Percentiles rank a stretch among this genome's conserved stretches.
These are phyloP conservation scores for Lophiostoma macrostomum DNA, from an alignment of 495 filamentous ascomycete genomes.

Conservation along the genomic window DNA sequence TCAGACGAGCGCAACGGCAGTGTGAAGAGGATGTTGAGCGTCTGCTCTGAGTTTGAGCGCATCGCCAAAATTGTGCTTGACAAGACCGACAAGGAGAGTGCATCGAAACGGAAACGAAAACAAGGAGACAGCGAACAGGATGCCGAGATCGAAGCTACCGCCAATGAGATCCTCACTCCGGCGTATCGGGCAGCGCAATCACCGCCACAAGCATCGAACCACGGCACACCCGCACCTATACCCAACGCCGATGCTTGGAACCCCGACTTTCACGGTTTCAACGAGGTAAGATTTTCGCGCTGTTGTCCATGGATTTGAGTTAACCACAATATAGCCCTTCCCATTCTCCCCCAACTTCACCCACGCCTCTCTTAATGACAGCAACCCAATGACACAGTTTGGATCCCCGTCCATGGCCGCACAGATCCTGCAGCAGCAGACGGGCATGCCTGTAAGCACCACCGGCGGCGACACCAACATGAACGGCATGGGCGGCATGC, in stretches of 20 bases:
- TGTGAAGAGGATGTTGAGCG: constrained; percentile 85
- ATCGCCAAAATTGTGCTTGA: constrained; percentile 92
- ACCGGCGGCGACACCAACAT: constrained; percentile 4
- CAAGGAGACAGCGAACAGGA: constrained; percentile 49
- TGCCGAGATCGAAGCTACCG: constrained; percentile 32
- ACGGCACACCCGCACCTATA: constrained; percentile 7
- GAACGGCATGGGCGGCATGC: constrained; percentile 21
- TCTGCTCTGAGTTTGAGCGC: constrained; percentile 92
- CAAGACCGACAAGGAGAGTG: constrained; percentile 77
- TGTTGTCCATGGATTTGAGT: not conserved
- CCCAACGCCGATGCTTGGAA: constrained; percentile 10
- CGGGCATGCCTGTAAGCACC: constrained; percentile 6
- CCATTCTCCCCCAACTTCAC: constrained; percentile 36
- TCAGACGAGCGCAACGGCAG: constrained; percentile 74
- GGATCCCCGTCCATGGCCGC: constrained; percentile 22
- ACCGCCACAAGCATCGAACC: constrained; percentile 4
- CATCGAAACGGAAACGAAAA: constrained; percentile 79
- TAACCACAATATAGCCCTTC: constrained; percentile 26
- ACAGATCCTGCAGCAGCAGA: constrained; percentile 19
- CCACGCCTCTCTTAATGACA: constrained; percentile 27
- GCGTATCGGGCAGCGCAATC: constrained; percentile 19
- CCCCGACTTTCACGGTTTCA: constrained; percentile 25
- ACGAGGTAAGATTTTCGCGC: constrained; percentile 23
- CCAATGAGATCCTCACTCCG: constrained; percentile 30
- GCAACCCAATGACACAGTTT: constrained; percentile 18